phyloP scores from a whole-genome alignment of 768 basidiomycete species.

The Fomitopsis pulvina region DNA sequence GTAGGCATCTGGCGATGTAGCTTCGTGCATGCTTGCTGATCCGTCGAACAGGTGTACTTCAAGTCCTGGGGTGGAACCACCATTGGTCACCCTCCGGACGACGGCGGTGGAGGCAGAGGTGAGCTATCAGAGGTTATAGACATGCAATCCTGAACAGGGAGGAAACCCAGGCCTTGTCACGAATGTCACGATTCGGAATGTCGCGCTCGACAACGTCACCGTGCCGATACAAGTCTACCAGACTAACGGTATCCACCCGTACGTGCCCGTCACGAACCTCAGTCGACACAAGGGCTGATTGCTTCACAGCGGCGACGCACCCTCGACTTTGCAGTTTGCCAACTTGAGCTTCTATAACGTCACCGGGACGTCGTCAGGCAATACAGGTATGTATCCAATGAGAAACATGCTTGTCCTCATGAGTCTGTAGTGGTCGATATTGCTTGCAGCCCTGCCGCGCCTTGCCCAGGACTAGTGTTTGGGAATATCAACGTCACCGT shows the following conservation, averaged over 20 bases:
- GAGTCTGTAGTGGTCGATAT: constrained; percentile 36
- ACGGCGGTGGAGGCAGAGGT: constrained; percentile 50
- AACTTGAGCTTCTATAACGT: constrained; percentile 40
- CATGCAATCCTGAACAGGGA: constrained; percentile 41
- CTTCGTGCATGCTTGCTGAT: not conserved
- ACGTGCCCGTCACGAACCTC: constrained; percentile 42
- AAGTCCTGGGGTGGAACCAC: constrained; percentile 49
- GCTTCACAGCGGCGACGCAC: constrained; percentile 5
- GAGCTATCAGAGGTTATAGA: constrained; percentile 16
- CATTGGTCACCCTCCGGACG: constrained; percentile 46
- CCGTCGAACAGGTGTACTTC: constrained; percentile 37
- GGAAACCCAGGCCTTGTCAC: constrained; percentile 37
- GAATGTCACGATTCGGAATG: constrained; percentile 37
- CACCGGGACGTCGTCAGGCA: constrained; percentile 35
- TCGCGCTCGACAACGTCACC: constrained; percentile 41
- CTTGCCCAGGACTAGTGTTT: constrained; percentile 38
- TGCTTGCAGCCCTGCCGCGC: constrained; percentile 41
- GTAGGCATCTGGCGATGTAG: constrained; percentile 22
- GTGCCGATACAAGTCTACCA: constrained; percentile 43
- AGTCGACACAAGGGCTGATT: constrained; percentile 23
- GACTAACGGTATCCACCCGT: constrained; percentile 44
- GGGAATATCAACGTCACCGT: constrained; percentile 27
- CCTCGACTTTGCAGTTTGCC: constrained; percentile 40
- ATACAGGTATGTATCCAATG: too few relatives aligned
- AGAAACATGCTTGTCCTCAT: too few relatives aligned